A percentile compares a stretch with the other conserved stretches of the same genome.
phyloP scores from a whole-genome alignment of 2,329 filamentous ascomycete genomes.

The Diaporthe citrichinensis region DNA sequence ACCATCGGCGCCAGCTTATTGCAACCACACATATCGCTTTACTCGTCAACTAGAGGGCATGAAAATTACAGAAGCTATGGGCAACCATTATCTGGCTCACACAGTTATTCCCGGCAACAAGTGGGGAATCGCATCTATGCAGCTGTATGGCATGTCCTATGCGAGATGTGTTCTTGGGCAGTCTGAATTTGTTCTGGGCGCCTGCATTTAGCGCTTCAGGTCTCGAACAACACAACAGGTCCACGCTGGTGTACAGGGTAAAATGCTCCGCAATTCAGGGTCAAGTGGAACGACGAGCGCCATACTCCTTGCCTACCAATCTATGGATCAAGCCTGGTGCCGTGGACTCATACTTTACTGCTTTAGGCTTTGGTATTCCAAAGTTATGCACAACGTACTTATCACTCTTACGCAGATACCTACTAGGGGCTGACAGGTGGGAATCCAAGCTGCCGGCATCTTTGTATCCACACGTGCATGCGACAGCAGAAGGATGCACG shows the following conservation, averaged over 20 bases:
- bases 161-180: no score
- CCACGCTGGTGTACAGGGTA: neutral
- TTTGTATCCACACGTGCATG: constrained; percentile 1
- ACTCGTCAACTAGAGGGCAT: no score
- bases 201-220: neutral
- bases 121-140: neutral
- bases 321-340: neutral
- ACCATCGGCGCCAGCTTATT: no score
- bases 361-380: neutral
- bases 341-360: neutral
- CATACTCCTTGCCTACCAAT: neutral
- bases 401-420: neutral
- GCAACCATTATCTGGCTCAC: no score
- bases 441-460: neutral
- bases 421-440: neutral
- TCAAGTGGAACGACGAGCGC: neutral
- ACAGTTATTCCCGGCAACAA: no score
- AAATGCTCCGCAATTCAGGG: neutral
- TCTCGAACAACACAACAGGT: neutral
- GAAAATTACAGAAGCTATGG: no score
- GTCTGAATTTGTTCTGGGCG: no score
- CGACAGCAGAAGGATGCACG: neutral
- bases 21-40: no score
- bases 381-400: neutral
- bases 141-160: no score